Percentiles rank a stretch among this genome's conserved stretches.
These are phyloP conservation scores for Vinca major DNA, from an alignment of 305 asterid species.

Conservation along the genomic window DNA sequence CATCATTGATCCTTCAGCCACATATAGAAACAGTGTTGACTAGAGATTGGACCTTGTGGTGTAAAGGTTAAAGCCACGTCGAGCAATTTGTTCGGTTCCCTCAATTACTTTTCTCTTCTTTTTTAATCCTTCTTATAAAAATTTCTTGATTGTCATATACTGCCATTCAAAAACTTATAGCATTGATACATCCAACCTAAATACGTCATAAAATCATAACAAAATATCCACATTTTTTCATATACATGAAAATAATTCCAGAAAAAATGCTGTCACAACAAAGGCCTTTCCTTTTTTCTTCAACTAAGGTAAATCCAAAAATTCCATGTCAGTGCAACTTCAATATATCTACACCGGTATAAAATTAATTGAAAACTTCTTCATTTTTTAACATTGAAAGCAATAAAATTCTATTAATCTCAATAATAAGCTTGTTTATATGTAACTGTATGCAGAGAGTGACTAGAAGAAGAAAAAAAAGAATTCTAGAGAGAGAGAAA, in stretches of 20 bases:
- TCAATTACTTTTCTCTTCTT: not conserved
- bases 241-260: no score
- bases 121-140: not conserved
- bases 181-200: not conserved
- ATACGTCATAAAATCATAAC: not conserved
- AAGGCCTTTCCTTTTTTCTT: no score
- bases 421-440: not conserved
- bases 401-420: not conserved
- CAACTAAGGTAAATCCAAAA: not conserved
- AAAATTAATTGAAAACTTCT: not conserved
- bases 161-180: not conserved
- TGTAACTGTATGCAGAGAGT: not conserved
- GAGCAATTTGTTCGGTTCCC: not conserved
- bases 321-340: conserved; percentile 1
- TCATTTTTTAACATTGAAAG: not conserved
- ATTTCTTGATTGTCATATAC: not conserved
- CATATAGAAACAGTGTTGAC: no score
- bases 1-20: not conserved
- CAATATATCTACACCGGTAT: not conserved
- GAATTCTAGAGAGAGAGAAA: not conserved
- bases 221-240: not conserved
- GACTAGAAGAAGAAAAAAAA: not conserved
- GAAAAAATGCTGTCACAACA: no score
- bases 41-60: not conserved
- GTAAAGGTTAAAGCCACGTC: not conserved